Base-by-base conservation (phyloP, 495 filamentous ascomycete species). In the Symbiotaphrina buchneri region DNA sequence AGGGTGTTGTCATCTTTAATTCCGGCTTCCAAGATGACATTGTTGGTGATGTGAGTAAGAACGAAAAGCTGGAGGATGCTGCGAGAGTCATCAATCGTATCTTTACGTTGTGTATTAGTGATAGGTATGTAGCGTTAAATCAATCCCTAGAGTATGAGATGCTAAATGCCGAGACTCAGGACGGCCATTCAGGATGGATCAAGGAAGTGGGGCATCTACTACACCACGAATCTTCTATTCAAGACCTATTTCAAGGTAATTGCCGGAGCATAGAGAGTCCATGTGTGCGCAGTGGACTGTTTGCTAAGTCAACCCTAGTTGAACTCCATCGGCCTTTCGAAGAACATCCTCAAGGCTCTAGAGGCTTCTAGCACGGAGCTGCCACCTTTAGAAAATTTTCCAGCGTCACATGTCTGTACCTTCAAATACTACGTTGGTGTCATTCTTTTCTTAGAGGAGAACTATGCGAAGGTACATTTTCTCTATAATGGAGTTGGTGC, bases 361-460 rank as follows among this genome's bases (percentile, higher is more conserved):
- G 59, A 68, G 29, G 85, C 80, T 4, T 66, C 69, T 18, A 58
- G 61, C 11, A 56, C 56, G 6, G 90, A 97, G 41, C 71, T 93
- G 47, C 87, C 90, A 1, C 46, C 58, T 0, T 52, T 90, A 14
- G 55, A 65, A 2, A 51, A 53, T 5, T 94, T 85, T 46, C 87
- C 87, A 1, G 78, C 72, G 35, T 70, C 82, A 0, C 85, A 97
- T 38, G 72, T 76, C 27, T 83, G 94, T n/a, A 93, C 87, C 1
- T 95, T 90, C 54, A 76, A 83, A 43, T 97, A 94, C 51, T 94
- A 92, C 44, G 61, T 79, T 41, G 87, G 90, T 10, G 74, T 95
- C 10, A 68, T 95, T 15, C 54, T 65, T 30, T 95, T 95, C 47
- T 50, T 97, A 6, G 83, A 94, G 36, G 90, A 95, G 47, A 74